A percentile compares a stretch with the other conserved stretches of the same genome.
These are phyloP conservation scores for Catharanthus roseus DNA, from an alignment of 257 asterid species.

Conservation along the genomic window DNA sequence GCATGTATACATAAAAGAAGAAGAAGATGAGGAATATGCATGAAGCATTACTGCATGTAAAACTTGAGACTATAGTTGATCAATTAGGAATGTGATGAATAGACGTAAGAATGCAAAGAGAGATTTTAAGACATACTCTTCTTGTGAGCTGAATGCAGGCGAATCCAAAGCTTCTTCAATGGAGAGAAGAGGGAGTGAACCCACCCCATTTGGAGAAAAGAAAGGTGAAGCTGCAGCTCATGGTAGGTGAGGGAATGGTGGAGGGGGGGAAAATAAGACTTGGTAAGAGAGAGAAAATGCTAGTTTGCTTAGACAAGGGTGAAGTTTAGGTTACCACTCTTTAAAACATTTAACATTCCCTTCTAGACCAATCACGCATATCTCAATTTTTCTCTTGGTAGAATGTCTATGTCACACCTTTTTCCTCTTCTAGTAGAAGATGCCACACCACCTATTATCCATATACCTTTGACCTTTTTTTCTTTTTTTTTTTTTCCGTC, in stretches of 20 bases:
- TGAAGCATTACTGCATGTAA: not conserved
- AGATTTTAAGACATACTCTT: constrained; percentile 50
- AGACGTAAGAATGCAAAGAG: not conserved
- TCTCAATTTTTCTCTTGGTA: constrained; percentile 47
- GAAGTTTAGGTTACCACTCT: constrained; percentile 59
- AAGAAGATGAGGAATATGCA: not conserved
- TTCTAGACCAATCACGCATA: constrained; percentile 43
- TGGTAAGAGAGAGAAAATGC: constrained; percentile 32
- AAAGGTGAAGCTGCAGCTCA: constrained; percentile 44
- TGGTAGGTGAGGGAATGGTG: constrained; percentile 38
- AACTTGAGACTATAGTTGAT: not conserved
- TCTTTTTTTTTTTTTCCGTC: too few species aligned
- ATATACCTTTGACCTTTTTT: constrained; percentile 11
- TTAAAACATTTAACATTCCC: constrained; percentile 32
- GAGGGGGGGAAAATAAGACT: constrained; percentile 26
- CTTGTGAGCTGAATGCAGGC: constrained; percentile 59
- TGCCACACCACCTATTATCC: constrained; percentile 41
- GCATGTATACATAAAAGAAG: not conserved
- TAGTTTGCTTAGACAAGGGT: constrained; percentile 83
- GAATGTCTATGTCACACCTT: constrained; percentile 46
- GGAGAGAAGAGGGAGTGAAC: constrained; percentile 90
- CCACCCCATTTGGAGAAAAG: constrained; percentile 73
- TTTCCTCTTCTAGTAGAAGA: constrained; percentile 42
- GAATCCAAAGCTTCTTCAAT: constrained; percentile 79
- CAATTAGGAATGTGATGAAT: not conserved